Evolutionary conservation across 2,329 filamentous ascomycete genomes (phyloP).

Genomic region (Allantophomopsis lycopodina): DNA sequence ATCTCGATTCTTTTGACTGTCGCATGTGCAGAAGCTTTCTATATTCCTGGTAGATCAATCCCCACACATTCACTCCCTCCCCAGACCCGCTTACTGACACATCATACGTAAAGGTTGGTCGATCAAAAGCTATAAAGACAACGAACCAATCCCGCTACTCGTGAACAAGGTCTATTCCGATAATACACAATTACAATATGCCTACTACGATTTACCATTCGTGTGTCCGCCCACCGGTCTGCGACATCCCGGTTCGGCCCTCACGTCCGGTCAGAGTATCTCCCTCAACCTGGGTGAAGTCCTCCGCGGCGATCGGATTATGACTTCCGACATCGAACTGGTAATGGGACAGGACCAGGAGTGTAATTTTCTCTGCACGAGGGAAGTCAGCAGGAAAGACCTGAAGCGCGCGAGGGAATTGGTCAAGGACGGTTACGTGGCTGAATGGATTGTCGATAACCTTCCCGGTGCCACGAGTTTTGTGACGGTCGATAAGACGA

Average conservation of each 20-base stretch:
- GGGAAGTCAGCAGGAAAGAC: slow-evolving; percentile 47
- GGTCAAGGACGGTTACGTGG: slow-evolving; percentile 69
- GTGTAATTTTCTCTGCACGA: slow-evolving; percentile 60
- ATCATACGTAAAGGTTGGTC: slow-evolving; percentile 51
- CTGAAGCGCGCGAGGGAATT: slow-evolving; percentile 57
- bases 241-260: slow-evolving; percentile 47
- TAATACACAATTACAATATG: slow-evolving; percentile 81
- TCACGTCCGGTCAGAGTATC: slow-evolving; percentile 65
- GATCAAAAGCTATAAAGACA: slow-evolving; percentile 63
- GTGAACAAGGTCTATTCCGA: slow-evolving; percentile 90
- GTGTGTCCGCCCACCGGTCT: slow-evolving; percentile 67
- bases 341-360: slow-evolving; percentile 63
- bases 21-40: slow-evolving; percentile 53
- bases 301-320: slow-evolving; percentile 74
- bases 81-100: not conserved
- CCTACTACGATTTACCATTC: slow-evolving; percentile 79
- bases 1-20: slow-evolving; percentile 31
- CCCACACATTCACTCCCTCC: not conserved
- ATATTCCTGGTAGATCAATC: slow-evolving; percentile 44
- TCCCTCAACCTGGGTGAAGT: slow-evolving; percentile 80
- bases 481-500: slow-evolving; percentile 69
- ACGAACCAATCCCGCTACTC: slow-evolving; percentile 68
- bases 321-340: slow-evolving; percentile 71
- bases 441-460: slow-evolving; percentile 90
- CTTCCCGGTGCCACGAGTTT: slow-evolving; percentile 81